A percentile compares a stretch with the other conserved stretches of the same genome.
These are phyloP conservation scores for Ceratobasidium sp. DNA, from an alignment of 1,284 basidiomycete species.

Conservation along the genomic window DNA sequence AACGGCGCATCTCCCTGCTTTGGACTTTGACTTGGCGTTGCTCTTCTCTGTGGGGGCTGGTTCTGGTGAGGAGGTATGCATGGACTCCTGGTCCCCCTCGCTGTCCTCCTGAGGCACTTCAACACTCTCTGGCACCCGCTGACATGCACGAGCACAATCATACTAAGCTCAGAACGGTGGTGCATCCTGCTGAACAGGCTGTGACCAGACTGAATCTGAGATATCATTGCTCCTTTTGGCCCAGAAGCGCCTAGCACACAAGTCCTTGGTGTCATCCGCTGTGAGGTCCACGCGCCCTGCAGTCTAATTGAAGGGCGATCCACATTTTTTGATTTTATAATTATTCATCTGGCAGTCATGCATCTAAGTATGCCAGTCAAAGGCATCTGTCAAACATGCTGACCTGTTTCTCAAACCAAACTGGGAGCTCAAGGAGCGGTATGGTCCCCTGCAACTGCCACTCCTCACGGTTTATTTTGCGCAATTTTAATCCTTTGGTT, in stretches of 20 bases:
- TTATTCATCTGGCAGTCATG: not conserved
- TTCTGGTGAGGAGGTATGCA: not conserved
- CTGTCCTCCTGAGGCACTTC: no score
- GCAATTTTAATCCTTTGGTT: no score
- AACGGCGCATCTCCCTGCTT: not conserved
- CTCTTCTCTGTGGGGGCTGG: not conserved
- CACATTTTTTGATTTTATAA: not conserved
- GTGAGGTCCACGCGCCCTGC: not conserved
- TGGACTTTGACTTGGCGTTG: not conserved
- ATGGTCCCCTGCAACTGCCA: no score
- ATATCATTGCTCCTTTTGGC: not conserved
- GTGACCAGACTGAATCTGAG: not conserved
- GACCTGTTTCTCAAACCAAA: not conserved
- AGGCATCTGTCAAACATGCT: not conserved
- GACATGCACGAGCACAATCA: not conserved
- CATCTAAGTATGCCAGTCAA: not conserved
- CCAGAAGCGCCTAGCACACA: not conserved
- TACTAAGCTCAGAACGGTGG: not conserved
- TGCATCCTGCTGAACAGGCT: not conserved
- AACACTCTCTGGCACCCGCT: not conserved
- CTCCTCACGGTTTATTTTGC: no score
- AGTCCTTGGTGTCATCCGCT: conserved; percentile 2
- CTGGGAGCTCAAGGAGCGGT: not conserved
- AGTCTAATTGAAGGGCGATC: not conserved
- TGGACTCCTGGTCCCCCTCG: not conserved